Evolutionary conservation across 2,329 filamentous ascomycete species (phyloP), one percentile per base, ranked within the genome.

Genomic region (Dothideomycetes sp.): DNA sequence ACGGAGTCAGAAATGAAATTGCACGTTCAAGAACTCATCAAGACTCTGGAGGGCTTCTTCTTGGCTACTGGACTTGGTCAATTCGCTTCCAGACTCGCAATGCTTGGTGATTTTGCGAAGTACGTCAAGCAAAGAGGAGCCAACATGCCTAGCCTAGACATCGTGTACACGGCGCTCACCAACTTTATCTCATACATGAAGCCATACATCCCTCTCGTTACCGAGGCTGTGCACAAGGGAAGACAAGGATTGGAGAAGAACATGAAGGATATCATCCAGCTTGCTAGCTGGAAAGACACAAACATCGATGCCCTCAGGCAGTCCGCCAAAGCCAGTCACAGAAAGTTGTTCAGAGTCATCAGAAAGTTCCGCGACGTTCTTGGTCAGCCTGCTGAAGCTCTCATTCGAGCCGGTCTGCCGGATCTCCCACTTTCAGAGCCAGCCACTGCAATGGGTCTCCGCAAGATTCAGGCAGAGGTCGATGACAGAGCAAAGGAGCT

Each of bases 211-310:
- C 67, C 69, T 42, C 64, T 73, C 4, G 75, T 88, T 5, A 63
- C 70, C 10, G 79, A 85, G 45, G 63, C 70, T 1, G 71, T 95
- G 27, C 64, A 65, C 15, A 75, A 75, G 33, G 83, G 80, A n/a
- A 77, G 86, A 40, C 65, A 70, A 5, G 69, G 73, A 0, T 70
- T 96, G n/a, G 89, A 96, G 58, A 94, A 87, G 61, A 79, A 86
- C 42, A 85, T 96, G 72, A 89, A 83, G 56, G 84, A 96, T 50
- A 79, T 95, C n/a, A 73, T 98, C 12, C 77, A 94, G 38, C 68
- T 98, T 51, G 87, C 88, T 5, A 95, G 87, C 59, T 98, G 93
- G 93, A 95, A 94, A 58, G 91, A 98, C 51, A 94, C 85, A 16
- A 98, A 96, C 53, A 93, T 98, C 45, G 81, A 81, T 35, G 84